phyloP scores from a whole-genome alignment of 805 yeast genomes.

The Myxozyma mucilagina region DNA sequence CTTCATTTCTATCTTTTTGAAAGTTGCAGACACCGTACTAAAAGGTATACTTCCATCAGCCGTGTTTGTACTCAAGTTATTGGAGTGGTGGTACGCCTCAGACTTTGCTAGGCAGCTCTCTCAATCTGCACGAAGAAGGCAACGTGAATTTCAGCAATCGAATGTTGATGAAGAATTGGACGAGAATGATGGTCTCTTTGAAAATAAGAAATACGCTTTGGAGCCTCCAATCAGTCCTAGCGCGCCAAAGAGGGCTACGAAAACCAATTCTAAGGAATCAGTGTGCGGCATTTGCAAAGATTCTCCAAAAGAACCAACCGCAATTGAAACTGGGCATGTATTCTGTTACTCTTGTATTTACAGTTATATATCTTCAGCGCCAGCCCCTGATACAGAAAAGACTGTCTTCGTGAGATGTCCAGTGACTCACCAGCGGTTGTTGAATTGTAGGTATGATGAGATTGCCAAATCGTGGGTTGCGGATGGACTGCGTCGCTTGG shows the following conservation, averaged over 20 bases:
- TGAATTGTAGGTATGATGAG: constrained; percentile 70
- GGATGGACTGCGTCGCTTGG: constrained; percentile 71
- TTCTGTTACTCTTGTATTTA: constrained; percentile 87
- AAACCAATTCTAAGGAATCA: constrained; percentile 23
- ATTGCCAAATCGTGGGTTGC: constrained; percentile 61
- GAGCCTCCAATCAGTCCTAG: constrained; percentile 22
- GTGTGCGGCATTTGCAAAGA: constrained; percentile 72
- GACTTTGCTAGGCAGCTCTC: constrained; percentile 61
- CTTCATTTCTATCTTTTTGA: not conserved
- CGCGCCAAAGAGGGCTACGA: not conserved
- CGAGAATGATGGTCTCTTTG: constrained; percentile 17
- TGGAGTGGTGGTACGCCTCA: constrained; percentile 91
- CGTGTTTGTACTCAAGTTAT: constrained; percentile 74
- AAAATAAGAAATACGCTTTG: constrained; percentile 37
- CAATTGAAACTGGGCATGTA: constrained; percentile 88
- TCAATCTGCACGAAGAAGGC: constrained; percentile 24
- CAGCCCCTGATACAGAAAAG: not conserved
- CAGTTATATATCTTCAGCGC: constrained; percentile 54
- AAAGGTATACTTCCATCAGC: constrained; percentile 70
- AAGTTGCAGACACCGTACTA: constrained; percentile 28
- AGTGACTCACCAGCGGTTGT: constrained; percentile 65
- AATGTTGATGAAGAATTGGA: constrained; percentile 9
- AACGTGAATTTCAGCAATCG: constrained; percentile 9
- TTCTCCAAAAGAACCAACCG: constrained; percentile 72
- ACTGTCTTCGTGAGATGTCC: constrained; percentile 78